Evolutionary conservation across 176 grass and related monocot species (phyloP).

Genomic region (Calamus simplicifolius): DNA sequence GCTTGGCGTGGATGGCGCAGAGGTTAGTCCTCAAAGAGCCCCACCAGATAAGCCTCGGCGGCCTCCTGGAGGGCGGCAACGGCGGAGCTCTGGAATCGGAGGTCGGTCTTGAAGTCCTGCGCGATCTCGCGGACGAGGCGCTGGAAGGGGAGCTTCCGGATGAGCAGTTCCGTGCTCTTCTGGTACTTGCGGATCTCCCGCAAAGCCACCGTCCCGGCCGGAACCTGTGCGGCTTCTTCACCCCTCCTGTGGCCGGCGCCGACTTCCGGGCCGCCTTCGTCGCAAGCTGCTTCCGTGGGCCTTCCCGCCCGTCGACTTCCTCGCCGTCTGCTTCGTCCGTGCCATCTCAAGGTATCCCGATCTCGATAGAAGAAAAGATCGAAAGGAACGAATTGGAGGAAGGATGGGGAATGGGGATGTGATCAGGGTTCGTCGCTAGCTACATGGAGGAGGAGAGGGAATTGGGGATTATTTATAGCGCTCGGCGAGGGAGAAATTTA

Average conservation of each 20-base stretch:
- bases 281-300: slow-evolving; percentile 12
- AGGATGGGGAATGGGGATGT: no score
- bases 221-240: slow-evolving; percentile 17
- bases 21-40: slow-evolving; percentile 19
- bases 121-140: slow-evolving; percentile 15
- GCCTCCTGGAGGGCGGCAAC: slow-evolving; percentile 14
- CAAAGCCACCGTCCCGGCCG: slow-evolving; percentile 10
- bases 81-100: slow-evolving; percentile 15
- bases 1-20: slow-evolving; percentile 17
- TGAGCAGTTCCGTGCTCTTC: slow-evolving; percentile 17
- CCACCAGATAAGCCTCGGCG: slow-evolving; percentile 13
- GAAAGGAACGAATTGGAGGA: no score
- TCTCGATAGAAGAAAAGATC: no score
- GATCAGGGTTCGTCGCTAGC: no score
- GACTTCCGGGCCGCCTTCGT: slow-evolving; percentile 14
- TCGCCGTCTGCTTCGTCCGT: slow-evolving; percentile 6
- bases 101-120: slow-evolving; percentile 14
- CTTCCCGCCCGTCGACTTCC: slow-evolving; percentile 11
- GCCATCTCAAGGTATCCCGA: neutral
- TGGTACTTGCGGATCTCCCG: slow-evolving; percentile 17
- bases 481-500: no score
- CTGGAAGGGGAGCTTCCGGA: slow-evolving; percentile 12
- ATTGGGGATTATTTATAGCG: no score
- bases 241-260: slow-evolving; percentile 10
- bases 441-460: no score